These are phyloP conservation scores for Trametes cinnabarina DNA, from an alignment of 768 basidiomycete genomes.

Conservation along the genomic window DNA sequence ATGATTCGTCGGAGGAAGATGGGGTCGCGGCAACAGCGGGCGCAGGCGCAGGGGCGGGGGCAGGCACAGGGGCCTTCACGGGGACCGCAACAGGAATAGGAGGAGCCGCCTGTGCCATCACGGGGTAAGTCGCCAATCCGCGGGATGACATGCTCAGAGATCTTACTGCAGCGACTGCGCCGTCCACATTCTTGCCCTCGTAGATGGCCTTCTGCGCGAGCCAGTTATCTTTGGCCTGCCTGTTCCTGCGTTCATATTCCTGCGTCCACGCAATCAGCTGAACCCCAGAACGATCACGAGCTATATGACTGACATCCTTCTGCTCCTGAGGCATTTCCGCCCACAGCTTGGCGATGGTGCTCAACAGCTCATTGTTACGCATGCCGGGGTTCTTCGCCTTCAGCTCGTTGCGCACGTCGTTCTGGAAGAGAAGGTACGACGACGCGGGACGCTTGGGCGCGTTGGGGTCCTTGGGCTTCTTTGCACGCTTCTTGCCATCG, in stretches of 20 bases:
- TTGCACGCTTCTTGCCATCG: constrained; percentile 47
- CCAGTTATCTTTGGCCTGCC: constrained; percentile 62
- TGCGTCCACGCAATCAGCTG: constrained; percentile 26
- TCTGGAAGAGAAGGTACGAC: constrained; percentile 94
- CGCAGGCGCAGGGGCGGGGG: neutral
- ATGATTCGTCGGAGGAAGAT: constrained; percentile 17
- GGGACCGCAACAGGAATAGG: constrained; percentile 4
- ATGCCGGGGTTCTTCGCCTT: constrained; percentile 63
- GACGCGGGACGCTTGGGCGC: constrained; percentile 93
- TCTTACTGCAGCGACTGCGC: constrained; percentile 38
- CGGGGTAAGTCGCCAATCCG: neutral
- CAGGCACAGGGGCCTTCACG: neutral
- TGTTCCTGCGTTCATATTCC: constrained; percentile 54
- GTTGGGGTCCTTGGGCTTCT: constrained; percentile 82
- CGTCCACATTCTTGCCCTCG: constrained; percentile 50
- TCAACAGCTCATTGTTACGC: constrained; percentile 69
- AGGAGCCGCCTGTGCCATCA: neutral
- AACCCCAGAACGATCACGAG: neutral
- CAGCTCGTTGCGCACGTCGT: constrained; percentile 76
- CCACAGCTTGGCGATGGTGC: constrained; percentile 75
- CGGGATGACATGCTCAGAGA: neutral
- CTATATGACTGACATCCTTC: constrained; percentile 60
- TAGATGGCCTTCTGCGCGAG: constrained; percentile 63
- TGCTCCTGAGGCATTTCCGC: constrained; percentile 58
- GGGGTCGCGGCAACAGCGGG: constrained; percentile 3